Base-by-base conservation (phyloP, 1,284 basidiomycete genomes). In the Pascua guehoae region DNA sequence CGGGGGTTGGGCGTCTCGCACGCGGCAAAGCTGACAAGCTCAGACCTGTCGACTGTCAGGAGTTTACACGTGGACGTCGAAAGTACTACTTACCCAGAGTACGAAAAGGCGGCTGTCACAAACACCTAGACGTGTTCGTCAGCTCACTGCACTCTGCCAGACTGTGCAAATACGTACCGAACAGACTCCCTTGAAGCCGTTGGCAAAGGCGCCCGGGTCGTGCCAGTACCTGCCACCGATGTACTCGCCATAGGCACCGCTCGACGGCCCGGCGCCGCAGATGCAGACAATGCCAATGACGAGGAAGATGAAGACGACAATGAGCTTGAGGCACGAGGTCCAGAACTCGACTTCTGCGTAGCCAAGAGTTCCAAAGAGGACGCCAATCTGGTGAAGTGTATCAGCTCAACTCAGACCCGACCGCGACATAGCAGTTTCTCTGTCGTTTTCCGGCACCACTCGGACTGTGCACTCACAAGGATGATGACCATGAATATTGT, bases 1-100 rank as follows among this genome's bases (percentile, higher is more conserved):
- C 56, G 53, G 12, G 59, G 59, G 51, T 85, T 58, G 17, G 53
- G 55, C 1, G 59, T 61, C 49, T 56, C 51, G 8, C 41, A 46
- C 3, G 54, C 54, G 12, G 90, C 82, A 75, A 92, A 86, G 41
- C 89, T 90, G 44, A 93, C 88, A 61, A 93, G 88, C 74, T 94
- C 91, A 10, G 89, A 91, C 49, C 85, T 56, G 51, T 24, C 24
- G 7, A 32, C 24, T 37, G 32, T 47, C 40, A 45, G 32, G 17
- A 39, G 42, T 38, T 9, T n/a, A 12, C 7, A 15, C 17, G 2
- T 17, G 14, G 14, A 36, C 9, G n/a, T 14, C 14, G 16, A 32
- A 0, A 12, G 10, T 11, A 4, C 8, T 8, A 56, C 48, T 42
- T 17, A 57, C 62, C 53, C 83, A 60, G 86, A 84, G 79, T 86